Evolutionary conservation across 352 stramenopile species (phyloP).

Genomic region (Globisporangium radiosum): DNA sequence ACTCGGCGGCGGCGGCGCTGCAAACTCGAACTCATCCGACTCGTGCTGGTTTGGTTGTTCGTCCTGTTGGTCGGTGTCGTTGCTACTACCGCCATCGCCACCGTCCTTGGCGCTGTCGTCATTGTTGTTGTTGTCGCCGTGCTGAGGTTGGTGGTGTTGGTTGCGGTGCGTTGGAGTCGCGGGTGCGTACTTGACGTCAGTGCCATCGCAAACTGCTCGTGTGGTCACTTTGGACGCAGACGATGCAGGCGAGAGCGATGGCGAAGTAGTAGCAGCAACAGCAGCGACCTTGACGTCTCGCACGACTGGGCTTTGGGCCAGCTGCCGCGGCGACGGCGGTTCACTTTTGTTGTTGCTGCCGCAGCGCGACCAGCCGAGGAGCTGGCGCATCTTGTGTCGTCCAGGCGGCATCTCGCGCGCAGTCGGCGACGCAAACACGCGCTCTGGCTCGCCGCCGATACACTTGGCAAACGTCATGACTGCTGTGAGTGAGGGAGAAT

Average conservation of each 20-base stretch:
- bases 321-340: constrained; percentile 11
- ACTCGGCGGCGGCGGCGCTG: constrained; percentile 11
- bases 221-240: not conserved
- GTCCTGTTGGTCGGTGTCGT: constrained; percentile 1
- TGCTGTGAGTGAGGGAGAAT: not conserved
- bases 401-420: constrained; percentile 21
- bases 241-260: not conserved
- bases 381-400: constrained; percentile 38
- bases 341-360: constrained; percentile 18
- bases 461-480: constrained; percentile 48
- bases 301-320: constrained; percentile 9
- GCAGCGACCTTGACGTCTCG: not conserved
- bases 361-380: constrained; percentile 28
- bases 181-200: not conserved
- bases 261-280: not conserved
- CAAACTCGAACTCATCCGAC: constrained; percentile 1
- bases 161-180: not conserved
- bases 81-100: not conserved
- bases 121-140: not conserved
- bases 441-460: constrained; percentile 42
- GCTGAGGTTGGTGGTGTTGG: not conserved
- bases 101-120: not conserved
- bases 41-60: not conserved
- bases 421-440: constrained; percentile 33
- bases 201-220: too few species aligned